Conservation (phyloP, 192 early-diverging fungal genomes). For the Coemansia sp. region DNA sequence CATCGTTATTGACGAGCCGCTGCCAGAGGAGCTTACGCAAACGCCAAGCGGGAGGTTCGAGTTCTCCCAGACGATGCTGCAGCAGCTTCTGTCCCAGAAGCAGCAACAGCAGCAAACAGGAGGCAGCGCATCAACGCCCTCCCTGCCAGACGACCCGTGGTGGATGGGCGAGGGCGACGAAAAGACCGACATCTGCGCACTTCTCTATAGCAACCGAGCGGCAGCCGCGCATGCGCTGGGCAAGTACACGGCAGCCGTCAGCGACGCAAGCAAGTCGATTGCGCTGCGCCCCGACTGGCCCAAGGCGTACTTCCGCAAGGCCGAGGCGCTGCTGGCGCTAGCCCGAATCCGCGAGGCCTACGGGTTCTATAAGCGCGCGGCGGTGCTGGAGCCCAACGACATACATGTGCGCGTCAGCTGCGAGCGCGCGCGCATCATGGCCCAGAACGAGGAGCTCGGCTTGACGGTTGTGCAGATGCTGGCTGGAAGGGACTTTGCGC, state of each 20-base stretch:
- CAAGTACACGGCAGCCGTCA: slow-evolving; percentile 38
- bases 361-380: slow-evolving; percentile 47
- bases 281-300: slow-evolving; percentile 44
- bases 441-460: slow-evolving; percentile 62
- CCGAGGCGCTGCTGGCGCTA: slow-evolving; percentile 60
- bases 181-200: slow-evolving; percentile 35
- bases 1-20: slow-evolving; percentile 43
- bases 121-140: too few relatives aligned
- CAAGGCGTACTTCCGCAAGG: slow-evolving; percentile 68
- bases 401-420: slow-evolving; percentile 56
- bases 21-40: slow-evolving; percentile 31
- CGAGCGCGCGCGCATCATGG: slow-evolving; percentile 59
- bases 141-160: slow-evolving; percentile 15
- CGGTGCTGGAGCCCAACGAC: slow-evolving; percentile 56
- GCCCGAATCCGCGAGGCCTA: slow-evolving; percentile 57
- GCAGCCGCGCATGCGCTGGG: slow-evolving; percentile 45
- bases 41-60: slow-evolving; percentile 34
- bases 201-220: slow-evolving; percentile 53
- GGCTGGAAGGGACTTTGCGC: slow-evolving; percentile 73
- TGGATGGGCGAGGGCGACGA: slow-evolving; percentile 32
- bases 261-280: slow-evolving; percentile 32
- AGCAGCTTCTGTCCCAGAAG: slow-evolving; percentile 13
- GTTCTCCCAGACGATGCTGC: slow-evolving; percentile 41
- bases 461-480: slow-evolving; percentile 68
- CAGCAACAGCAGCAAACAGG: background rate